A percentile compares a stretch with the other conserved stretches of the same genome.
These are phyloP conservation scores for Aspergillus sp. DNA, from an alignment of 2,329 filamentous ascomycete species.

Conservation along the genomic window DNA sequence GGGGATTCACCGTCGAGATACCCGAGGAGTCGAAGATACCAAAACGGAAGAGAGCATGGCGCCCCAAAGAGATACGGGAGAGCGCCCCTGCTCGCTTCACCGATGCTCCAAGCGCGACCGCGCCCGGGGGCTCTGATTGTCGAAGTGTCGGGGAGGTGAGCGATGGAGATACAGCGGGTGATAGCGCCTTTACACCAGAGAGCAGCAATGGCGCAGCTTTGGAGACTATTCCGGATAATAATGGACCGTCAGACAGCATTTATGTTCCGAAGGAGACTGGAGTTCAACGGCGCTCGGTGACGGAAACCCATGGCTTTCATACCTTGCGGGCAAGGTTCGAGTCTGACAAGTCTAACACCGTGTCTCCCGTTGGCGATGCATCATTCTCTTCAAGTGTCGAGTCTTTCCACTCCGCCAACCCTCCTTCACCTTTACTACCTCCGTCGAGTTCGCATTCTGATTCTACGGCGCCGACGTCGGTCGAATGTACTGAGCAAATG, in stretches of 20 bases:
- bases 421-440: slow-evolving; percentile 12
- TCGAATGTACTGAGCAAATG: slow-evolving; percentile 3
- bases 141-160: slow-evolving; percentile 23
- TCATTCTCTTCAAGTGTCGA: slow-evolving; percentile 30
- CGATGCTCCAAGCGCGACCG: slow-evolving; percentile 8
- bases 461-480: slow-evolving; percentile 10
- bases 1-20: slow-evolving; percentile 64
- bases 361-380: slow-evolving; percentile 17
- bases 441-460: slow-evolving; percentile 13
- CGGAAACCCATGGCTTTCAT: slow-evolving; percentile 25
- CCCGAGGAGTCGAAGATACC: slow-evolving; percentile 60
- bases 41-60: slow-evolving; percentile 60
- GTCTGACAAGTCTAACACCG: slow-evolving; percentile 20
- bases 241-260: slow-evolving; percentile 6
- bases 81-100: slow-evolving; percentile 14
- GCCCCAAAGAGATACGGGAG: slow-evolving; percentile 45
- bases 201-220: slow-evolving; percentile 15
- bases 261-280: slow-evolving; percentile 7
- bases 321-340: slow-evolving; percentile 32
- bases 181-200: slow-evolving; percentile 17
- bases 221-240: slow-evolving; percentile 15
- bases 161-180: slow-evolving; percentile 24
- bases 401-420: slow-evolving; percentile 35
- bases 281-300: slow-evolving; percentile 13
- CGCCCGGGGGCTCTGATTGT: slow-evolving; percentile 13